A percentile compares a stretch with the other conserved stretches of the same genome.
Conservation (phyloP, 2,329 filamentous ascomycete species). For the Dactylella cylindrospora region DNA sequence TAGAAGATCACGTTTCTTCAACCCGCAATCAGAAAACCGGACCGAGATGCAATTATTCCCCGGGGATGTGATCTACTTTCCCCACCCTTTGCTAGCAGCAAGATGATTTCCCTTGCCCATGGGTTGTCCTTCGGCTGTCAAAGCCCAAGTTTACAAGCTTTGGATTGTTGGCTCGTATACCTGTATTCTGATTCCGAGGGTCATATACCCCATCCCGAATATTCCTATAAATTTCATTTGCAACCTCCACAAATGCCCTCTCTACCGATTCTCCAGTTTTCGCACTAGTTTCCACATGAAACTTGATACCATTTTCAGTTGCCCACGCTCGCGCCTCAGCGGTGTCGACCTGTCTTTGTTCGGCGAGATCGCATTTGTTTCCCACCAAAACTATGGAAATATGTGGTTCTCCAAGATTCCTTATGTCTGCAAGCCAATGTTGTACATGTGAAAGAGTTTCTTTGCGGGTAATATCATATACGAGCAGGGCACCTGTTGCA, state of each 20-base stretch:
- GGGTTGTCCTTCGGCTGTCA: slow-evolving; percentile 27
- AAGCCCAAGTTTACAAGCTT: slow-evolving; percentile 19
- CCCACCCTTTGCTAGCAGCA: slow-evolving; percentile 26
- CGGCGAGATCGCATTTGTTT: slow-evolving; percentile 85
- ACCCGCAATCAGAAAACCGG: no score
- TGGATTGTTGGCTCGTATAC: slow-evolving; percentile 67
- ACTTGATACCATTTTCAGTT: slow-evolving; percentile 75
- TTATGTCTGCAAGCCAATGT: slow-evolving; percentile 89
- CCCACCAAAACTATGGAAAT: slow-evolving; percentile 94
- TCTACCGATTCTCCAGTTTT: slow-evolving; percentile 96
- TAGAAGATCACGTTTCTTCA: no score
- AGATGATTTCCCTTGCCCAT: slow-evolving; percentile 9
- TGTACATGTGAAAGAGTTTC: slow-evolving; percentile 85
- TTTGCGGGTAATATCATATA: slow-evolving; percentile 88
- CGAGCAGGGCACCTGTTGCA: slow-evolving; percentile 73
- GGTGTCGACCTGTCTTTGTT: slow-evolving; percentile 73
- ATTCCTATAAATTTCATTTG: slow-evolving; percentile 93
- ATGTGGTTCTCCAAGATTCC: slow-evolving; percentile 91
- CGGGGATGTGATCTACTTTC: no score
- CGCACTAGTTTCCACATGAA: slow-evolving; percentile 94
- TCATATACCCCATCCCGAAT: slow-evolving; percentile 95
- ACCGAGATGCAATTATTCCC: no score
- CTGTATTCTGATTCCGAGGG: slow-evolving; percentile 85
- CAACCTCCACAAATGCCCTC: slow-evolving; percentile 86
- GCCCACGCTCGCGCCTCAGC: slow-evolving; percentile 92